Evolutionary conservation across 208 protist genomes (phyloP).

Genomic region (Leishmania guyanensis): DNA sequence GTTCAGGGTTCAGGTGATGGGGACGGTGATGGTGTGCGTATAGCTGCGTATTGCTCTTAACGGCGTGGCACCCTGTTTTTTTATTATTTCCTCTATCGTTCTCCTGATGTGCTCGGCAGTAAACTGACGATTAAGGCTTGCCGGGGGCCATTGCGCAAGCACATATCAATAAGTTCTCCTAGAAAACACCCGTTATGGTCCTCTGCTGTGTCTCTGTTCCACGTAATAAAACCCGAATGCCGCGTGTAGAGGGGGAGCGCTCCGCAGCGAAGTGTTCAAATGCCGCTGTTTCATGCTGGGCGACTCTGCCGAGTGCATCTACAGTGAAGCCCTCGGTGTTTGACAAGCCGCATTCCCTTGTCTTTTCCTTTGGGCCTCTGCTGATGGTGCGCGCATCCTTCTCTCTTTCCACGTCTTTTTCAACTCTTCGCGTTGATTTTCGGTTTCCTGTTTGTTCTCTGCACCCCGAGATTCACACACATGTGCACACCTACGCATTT

Average conservation of each 20-base stretch:
- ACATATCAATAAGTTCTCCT: not conserved
- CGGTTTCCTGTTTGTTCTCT: not conserved
- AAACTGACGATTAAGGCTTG: conserved; percentile 10
- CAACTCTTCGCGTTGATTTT: not conserved
- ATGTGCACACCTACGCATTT: not conserved
- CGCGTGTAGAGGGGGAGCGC: not conserved
- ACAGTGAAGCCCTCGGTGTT: no score
- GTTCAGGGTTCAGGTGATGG: not conserved
- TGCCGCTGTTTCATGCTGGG: not conserved
- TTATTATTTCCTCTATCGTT: not conserved
- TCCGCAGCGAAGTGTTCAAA: not conserved
- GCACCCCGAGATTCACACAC: not conserved
- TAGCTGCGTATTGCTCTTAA: not conserved
- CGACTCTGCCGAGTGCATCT: not conserved
- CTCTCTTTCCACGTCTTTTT: not conserved
- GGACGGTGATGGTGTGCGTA: not conserved
- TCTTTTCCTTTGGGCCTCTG: not conserved
- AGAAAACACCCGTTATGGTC: not conserved
- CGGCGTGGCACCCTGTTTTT: not conserved
- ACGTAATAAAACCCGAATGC: not conserved
- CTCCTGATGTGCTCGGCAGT: not conserved
- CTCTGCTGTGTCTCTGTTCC: not conserved
- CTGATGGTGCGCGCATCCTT: not conserved
- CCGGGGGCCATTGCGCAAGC: not conserved
- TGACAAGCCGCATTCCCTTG: not conserved